Evolutionary conservation across 768 basidiomycete species (phyloP).

Genomic region (Cystobasidium ongulense): DNA sequence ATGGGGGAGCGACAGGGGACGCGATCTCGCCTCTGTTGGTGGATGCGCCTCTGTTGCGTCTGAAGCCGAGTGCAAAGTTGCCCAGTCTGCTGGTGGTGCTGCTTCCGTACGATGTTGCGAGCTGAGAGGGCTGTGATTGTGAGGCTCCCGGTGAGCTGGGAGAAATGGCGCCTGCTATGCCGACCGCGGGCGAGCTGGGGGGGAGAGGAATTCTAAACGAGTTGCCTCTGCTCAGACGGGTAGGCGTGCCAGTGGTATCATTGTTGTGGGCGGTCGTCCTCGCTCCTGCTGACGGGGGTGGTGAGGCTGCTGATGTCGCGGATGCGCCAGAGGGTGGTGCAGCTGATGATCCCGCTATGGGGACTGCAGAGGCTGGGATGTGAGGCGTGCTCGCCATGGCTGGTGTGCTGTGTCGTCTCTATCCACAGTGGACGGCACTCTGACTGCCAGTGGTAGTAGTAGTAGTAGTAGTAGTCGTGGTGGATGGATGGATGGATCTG

Average conservation of each 20-base stretch:
- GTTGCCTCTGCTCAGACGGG: neutral
- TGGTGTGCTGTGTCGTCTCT: no score
- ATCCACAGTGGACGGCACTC: no score
- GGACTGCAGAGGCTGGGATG: no score
- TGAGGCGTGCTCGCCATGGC: no score
- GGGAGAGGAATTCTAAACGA: constrained; percentile 17
- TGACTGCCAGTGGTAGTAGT: no score
- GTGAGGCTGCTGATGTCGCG: neutral
- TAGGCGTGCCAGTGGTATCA: neutral
- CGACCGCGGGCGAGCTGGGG: neutral
- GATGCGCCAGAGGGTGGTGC: neutral
- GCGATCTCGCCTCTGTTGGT: constrained; percentile 15
- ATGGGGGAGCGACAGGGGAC: neutral
- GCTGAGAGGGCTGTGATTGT: neutral
- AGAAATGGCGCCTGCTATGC: neutral
- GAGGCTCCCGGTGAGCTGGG: neutral
- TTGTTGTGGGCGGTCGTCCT: neutral
- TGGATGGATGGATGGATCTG: no score
- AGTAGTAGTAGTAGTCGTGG: no score
- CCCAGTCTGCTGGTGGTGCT: neutral
- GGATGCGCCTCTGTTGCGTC: constrained; percentile 23
- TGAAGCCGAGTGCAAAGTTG: constrained; percentile 15
- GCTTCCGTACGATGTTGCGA: neutral
- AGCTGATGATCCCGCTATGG: neutral
- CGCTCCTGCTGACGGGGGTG: neutral